phyloP scores from a whole-genome alignment of 1,284 basidiomycete species.

The Kalmanozyma brasiliensis region DNA sequence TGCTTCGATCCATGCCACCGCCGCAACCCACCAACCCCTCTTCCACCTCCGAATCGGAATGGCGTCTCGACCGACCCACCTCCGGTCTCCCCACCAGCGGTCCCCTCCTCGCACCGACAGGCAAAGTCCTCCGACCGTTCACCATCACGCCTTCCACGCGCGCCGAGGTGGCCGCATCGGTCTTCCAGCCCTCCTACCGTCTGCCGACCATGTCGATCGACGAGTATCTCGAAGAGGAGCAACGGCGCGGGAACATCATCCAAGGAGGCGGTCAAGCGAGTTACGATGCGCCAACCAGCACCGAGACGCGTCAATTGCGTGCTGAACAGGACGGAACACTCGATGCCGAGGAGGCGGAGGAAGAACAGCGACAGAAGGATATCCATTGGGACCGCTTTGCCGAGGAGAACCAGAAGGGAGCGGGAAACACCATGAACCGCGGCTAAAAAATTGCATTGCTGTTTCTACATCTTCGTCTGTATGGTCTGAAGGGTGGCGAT shows the following conservation, averaged over 20 bases:
- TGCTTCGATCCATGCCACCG: constrained; percentile 55
- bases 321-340: constrained; percentile 81
- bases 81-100: constrained; percentile 24
- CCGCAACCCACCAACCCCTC: constrained; percentile 1
- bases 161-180: constrained; percentile 78
- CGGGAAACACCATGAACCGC: constrained; percentile 95
- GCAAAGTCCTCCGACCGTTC: constrained; percentile 64
- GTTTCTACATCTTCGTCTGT: constrained; percentile 3
- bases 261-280: constrained; percentile 74
- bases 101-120: constrained; percentile 52
- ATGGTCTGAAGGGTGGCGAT: too few species aligned
- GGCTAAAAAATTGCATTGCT: constrained; percentile 2
- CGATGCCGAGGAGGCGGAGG: constrained; percentile 77
- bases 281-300: constrained; percentile 64
- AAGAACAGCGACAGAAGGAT: constrained; percentile 68
- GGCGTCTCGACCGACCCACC: constrained; percentile 53
- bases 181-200: constrained; percentile 86
- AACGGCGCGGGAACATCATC: constrained; percentile 84
- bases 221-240: constrained; percentile 90
- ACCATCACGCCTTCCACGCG: constrained; percentile 46
- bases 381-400: constrained; percentile 58
- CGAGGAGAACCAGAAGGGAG: constrained; percentile 72
- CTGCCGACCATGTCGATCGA: constrained; percentile 96
- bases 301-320: constrained; percentile 65
- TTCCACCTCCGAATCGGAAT: constrained; percentile 14